These are phyloP conservation scores for Verticillium dahliae DNA, from an alignment of 2,329 filamentous ascomycete species.

Conservation along the genomic window DNA sequence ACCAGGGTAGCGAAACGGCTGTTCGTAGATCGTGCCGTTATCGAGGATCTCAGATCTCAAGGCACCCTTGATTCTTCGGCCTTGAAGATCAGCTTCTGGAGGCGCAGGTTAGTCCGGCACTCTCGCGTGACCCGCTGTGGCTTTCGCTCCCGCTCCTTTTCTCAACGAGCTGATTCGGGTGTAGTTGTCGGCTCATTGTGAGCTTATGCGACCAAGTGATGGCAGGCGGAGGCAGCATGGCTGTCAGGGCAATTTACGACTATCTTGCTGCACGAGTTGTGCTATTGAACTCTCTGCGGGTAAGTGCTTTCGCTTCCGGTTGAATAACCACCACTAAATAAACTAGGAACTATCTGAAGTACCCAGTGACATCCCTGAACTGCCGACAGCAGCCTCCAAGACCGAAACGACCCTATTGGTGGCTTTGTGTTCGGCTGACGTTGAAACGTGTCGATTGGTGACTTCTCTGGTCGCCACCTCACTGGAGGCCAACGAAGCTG, in stretches of 20 bases:
- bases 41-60: conserved; percentile 27
- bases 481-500: conserved; percentile 52
- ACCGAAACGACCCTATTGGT: conserved; percentile 58
- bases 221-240: conserved; percentile 32
- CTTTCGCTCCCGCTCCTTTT: not conserved
- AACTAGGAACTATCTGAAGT: conserved; percentile 48
- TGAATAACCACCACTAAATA: not conserved
- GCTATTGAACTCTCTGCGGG: conserved; percentile 43
- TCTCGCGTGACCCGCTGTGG: too few species aligned
- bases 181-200: conserved; percentile 35
- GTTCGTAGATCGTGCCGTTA: conserved; percentile 30
- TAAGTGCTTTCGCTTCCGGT: conserved; percentile 19
- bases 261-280: conserved; percentile 51
- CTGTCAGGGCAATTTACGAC: conserved; percentile 41
- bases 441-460: conserved; percentile 59
- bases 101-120: conserved; percentile 35
- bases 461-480: conserved; percentile 56
- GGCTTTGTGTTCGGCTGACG: conserved; percentile 57
- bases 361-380: conserved; percentile 47
- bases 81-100: conserved; percentile 44
- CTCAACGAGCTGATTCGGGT: conserved; percentile 9
- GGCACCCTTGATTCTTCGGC: conserved; percentile 26
- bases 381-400: conserved; percentile 44
- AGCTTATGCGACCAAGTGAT: conserved; percentile 42
- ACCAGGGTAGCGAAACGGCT: conserved; percentile 39